These are phyloP conservation scores for Margaritispora aquatica DNA, from an alignment of 495 filamentous ascomycete genomes.

Conservation along the genomic window DNA sequence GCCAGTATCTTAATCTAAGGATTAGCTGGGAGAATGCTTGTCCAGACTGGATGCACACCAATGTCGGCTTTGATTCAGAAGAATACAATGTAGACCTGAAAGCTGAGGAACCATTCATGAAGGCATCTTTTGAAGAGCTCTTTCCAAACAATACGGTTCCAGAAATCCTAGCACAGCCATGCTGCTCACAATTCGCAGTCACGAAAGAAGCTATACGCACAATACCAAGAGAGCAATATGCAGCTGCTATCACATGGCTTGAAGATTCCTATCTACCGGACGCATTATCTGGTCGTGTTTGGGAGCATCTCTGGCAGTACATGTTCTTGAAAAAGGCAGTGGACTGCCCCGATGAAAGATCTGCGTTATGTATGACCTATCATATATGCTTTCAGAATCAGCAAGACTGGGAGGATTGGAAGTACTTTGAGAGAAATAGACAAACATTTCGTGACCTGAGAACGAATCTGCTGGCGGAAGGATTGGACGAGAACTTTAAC, in stretches of 20 bases:
- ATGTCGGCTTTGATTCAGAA: conserved; percentile 27
- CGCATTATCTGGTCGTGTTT: conserved; percentile 62
- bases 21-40: conserved; percentile 46
- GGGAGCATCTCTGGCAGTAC: conserved; percentile 73
- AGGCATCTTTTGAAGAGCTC: conserved; percentile 25
- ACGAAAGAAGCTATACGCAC: conserved; percentile 48
- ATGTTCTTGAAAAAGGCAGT: conserved; percentile 55
- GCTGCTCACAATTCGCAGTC: conserved; percentile 66
- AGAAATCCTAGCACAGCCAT: conserved; percentile 47
- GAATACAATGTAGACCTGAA: conserved; percentile 48
- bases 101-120: conserved; percentile 55
- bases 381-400: conserved; percentile 26
- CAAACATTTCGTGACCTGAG: background rate
- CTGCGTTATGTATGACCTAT: conserved; percentile 30
- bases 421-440: conserved; percentile 10
- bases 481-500: background rate
- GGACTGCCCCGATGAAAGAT: conserved; percentile 51
- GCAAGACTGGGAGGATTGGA: conserved; percentile 12
- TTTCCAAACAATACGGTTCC: conserved; percentile 34
- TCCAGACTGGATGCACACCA: conserved; percentile 51
- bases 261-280: conserved; percentile 54
- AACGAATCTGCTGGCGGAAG: background rate
- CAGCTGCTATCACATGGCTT: conserved; percentile 63
- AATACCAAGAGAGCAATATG: conserved; percentile 51
- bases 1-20: conserved; percentile 20